phyloP scores from a whole-genome alignment of 371 early-diverging fungal genomes.

The Rhizopus arrhizus region DNA sequence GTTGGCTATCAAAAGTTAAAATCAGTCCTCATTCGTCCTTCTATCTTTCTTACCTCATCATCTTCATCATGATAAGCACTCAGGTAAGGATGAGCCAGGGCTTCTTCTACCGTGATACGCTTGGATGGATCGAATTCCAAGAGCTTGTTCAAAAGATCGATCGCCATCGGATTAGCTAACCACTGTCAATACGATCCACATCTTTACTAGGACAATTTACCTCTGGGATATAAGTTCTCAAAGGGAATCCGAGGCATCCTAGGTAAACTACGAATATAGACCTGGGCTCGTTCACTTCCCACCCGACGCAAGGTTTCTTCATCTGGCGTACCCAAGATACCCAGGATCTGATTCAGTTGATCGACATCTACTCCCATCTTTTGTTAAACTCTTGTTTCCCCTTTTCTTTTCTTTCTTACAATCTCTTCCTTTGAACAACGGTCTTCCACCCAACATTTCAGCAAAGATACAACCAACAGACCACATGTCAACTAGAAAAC shows the following conservation, averaged over 20 bases:
- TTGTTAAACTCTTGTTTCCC: too few species aligned
- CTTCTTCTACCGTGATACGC: conserved; percentile 84
- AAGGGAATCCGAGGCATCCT: conserved; percentile 89
- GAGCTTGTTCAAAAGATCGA: conserved; percentile 80
- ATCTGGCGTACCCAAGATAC: conserved; percentile 96
- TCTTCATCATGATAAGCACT: conserved; percentile 77
- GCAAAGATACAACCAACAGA: conserved; percentile 98
- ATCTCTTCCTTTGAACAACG: conserved; percentile 89
- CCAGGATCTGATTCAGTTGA: conserved; percentile 97
- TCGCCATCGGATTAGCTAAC: conserved; percentile 64
- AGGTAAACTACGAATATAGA: conserved; percentile 92
- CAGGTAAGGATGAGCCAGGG: conserved; percentile 80
- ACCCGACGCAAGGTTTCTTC: conserved; percentile 88
- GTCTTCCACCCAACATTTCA: conserved; percentile 90
- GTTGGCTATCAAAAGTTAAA: conserved; percentile 41
- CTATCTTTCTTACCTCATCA: conserved; percentile 52
- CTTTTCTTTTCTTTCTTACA: conserved; percentile 47
- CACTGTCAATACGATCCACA: too few species aligned
- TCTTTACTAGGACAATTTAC: too few species aligned
- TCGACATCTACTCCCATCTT: conserved; percentile 74
- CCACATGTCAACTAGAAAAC: conserved; percentile 90
- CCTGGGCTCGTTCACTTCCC: conserved; percentile 86
- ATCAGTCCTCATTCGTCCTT: too few species aligned
- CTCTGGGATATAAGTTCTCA: conserved; percentile 74
- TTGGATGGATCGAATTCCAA: conserved; percentile 80